Evolutionary conservation across 345 rosid genomes (phyloP).

Genomic region (Melaleuca alternifolia): DNA sequence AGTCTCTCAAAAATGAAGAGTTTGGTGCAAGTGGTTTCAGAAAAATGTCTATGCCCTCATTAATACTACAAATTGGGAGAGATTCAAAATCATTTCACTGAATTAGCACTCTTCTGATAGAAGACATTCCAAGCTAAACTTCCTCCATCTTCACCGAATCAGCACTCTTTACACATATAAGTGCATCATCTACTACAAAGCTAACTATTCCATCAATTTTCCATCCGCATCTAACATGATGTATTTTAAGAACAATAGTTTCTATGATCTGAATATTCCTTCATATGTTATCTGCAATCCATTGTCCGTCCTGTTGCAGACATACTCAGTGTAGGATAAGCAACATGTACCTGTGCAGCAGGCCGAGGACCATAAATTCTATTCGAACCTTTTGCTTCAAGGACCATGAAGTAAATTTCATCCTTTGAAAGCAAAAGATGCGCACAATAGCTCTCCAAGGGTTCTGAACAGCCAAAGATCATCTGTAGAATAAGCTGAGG

Average conservation of each 20-base stretch:
- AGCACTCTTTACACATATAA: neutral
- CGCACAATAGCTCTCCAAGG: conserved; percentile 87
- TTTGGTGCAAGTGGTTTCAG: neutral
- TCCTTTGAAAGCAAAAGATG: conserved; percentile 86
- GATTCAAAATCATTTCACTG: neutral
- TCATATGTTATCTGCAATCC: neutral
- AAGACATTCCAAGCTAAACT: neutral
- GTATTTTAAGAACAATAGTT: neutral
- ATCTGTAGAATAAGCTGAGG: conserved; percentile 45
- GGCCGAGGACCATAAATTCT: conserved; percentile 71
- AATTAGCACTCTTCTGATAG: neutral
- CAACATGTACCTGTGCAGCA: conserved; percentile 44
- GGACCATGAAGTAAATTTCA: conserved; percentile 62
- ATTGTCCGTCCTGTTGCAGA: neutral
- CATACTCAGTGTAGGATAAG: neutral
- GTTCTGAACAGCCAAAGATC: conserved; percentile 69
- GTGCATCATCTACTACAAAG: neutral
- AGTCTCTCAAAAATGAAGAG: neutral
- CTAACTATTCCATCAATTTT: neutral
- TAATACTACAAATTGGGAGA: neutral
- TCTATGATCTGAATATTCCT: neutral
- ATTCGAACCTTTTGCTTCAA: conserved; percentile 60
- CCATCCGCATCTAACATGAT: neutral
- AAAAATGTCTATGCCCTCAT: neutral
- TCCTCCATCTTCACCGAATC: neutral